A percentile compares a stretch with the other conserved stretches of the same genome.
Conservation (phyloP, 108 stramenopile genomes). For the Aurantiochytrium sp. region DNA sequence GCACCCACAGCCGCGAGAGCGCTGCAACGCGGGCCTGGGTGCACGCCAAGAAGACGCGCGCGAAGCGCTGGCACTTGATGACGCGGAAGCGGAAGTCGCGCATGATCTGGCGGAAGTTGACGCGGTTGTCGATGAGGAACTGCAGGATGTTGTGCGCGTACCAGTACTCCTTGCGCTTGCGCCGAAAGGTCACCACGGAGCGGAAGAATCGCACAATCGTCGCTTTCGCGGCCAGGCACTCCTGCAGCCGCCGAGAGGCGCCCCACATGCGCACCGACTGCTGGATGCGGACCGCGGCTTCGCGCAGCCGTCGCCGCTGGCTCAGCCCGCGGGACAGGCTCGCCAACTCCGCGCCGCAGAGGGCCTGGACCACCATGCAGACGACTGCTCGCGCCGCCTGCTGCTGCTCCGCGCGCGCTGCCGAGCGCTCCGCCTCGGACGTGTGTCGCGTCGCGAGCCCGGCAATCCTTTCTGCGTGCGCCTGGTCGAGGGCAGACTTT, state of each 20-base stretch:
- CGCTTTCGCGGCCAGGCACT: neutral
- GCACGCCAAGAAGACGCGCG: neutral
- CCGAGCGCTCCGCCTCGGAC: neutral
- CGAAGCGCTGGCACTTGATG: neutral
- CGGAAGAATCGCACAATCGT: neutral
- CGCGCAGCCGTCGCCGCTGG: neutral
- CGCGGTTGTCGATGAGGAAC: neutral
- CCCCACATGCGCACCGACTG: neutral
- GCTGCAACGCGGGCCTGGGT: neutral
- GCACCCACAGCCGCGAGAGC: neutral
- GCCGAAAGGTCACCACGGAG: neutral
- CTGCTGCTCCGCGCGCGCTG: neutral
- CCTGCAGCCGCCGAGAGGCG: neutral
- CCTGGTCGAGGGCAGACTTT: neutral
- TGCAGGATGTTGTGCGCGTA: neutral
- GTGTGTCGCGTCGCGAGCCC: neutral
- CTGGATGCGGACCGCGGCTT: neutral
- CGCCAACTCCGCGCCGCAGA: neutral
- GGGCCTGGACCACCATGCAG: neutral
- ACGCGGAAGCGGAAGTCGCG: constrained; percentile 4
- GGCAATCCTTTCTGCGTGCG: neutral
- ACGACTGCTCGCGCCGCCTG: neutral
- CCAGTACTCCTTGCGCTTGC: neutral
- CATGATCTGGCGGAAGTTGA: constrained; percentile 9
- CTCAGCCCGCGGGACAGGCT: neutral